Base-by-base conservation (phyloP, 2,329 filamentous ascomycete genomes). In the Dissoconium aciculare region DNA sequence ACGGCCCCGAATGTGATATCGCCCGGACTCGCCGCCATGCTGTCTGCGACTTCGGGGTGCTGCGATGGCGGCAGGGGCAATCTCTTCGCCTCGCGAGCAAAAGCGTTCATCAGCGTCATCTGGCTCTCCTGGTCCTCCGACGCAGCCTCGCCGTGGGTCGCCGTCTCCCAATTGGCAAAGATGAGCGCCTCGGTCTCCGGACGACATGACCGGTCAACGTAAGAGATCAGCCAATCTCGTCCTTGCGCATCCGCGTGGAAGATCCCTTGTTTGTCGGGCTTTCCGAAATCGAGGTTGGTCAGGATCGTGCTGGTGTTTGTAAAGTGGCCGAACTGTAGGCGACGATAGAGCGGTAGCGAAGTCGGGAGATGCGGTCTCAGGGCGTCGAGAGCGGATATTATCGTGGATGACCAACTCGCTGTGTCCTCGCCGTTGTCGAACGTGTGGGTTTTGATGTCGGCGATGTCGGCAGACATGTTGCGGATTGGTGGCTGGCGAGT, bases 171-270 rank as follows among this genome's bases (percentile, higher is more conserved):
- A 32, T 32, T 37, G 14, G 40, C 53, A 49, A 74, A 79, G 2
- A 79, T 44, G 66, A 69, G 78, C 16, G 71, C 56, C 38, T 78
- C 67, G 0, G 76, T 79, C 46, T 78, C 74, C 0, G 69, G 71
- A 0, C 64, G 61, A 32, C 60, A 61, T 3, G 65, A 65, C 12
- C 74, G 59, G 49, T 81, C 75, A 4, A 76, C 47, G 45, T 73
- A 78, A 0, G 67, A 69, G 1, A 66, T 62, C 45, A 78, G 73
- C 45, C 54, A 57, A 4, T 33, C 32, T 5, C 15, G 23, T 9
- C 16, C 23, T 2, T 30, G 10, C 5, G 26, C n/a, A 23, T 19
- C 17, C 11, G 9, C 6, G 9, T 12, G 9, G 29, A 14, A n/a
- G 26, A 12, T 19, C n/a, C 4, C 13, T 16, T 5, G 15, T 15